phyloP scores from a whole-genome alignment of 371 early-diverging fungal genomes.

The Cokeromyces recurvatus region DNA sequence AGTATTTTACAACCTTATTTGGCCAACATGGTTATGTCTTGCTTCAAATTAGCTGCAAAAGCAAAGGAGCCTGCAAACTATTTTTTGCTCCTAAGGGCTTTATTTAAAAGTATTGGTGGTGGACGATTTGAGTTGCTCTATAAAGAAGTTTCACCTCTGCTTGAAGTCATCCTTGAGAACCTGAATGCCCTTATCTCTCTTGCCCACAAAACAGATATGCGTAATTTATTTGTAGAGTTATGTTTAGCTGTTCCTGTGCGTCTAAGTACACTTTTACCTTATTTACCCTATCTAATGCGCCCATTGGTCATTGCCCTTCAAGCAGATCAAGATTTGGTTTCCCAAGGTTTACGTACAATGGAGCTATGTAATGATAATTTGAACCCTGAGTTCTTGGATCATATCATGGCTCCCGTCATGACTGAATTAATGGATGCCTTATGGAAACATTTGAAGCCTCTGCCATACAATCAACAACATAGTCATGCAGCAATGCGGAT shows the following conservation, averaged over 20 bases:
- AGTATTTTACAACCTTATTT: slow-evolving; percentile 87
- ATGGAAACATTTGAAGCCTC: slow-evolving; percentile 87
- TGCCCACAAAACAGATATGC: slow-evolving; percentile 80
- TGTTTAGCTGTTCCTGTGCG: slow-evolving; percentile 97
- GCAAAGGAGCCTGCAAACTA: slow-evolving; percentile 88
- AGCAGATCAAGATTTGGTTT: slow-evolving; percentile 88
- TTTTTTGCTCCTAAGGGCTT: slow-evolving; percentile 83
- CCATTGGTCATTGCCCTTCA: slow-evolving; percentile 94
- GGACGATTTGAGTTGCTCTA: slow-evolving; percentile 61
- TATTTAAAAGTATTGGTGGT: slow-evolving; percentile 85
- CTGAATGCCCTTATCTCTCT: slow-evolving; percentile 81
- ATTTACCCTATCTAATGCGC: slow-evolving; percentile 91
- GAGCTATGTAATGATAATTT: slow-evolving; percentile 98
- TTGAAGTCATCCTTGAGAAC: slow-evolving; percentile 87
- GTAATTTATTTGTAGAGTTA: slow-evolving; percentile 84
- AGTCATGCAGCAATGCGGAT: slow-evolving; percentile 89
- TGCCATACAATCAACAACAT: slow-evolving; percentile 77
- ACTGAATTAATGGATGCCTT: slow-evolving; percentile 90
- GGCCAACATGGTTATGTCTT: slow-evolving; percentile 82
- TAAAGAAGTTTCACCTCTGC: slow-evolving; percentile 90
- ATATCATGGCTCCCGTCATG: slow-evolving; percentile 91
- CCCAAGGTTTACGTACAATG: slow-evolving; percentile 93
- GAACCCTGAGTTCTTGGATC: slow-evolving; percentile 95
- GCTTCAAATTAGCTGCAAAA: slow-evolving; percentile 78
- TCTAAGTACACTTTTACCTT: slow-evolving; percentile 91